These are phyloP conservation scores for Parastagonospora avenae DNA, from an alignment of 2,329 filamentous ascomycete species.

Conservation along the genomic window DNA sequence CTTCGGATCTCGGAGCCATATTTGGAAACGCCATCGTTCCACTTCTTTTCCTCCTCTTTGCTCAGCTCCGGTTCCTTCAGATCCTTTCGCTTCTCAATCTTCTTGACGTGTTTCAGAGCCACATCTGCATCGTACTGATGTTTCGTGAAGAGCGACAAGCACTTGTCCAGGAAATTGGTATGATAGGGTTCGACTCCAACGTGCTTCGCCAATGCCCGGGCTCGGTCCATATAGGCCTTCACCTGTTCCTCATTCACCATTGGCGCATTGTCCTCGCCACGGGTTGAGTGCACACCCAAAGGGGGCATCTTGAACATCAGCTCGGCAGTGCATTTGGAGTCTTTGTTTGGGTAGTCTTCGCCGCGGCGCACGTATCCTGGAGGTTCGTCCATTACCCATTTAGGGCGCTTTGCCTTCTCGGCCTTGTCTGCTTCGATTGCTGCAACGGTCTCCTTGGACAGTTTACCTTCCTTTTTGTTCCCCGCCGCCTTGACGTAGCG, in stretches of 20 bases:
- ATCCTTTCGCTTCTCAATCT: conserved; percentile 68
- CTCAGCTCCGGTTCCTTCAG: conserved; percentile 86
- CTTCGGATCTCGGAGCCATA: conserved; percentile 88
- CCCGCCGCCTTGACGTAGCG: conserved; percentile 65
- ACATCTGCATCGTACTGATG: conserved; percentile 73
- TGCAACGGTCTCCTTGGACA: conserved; percentile 78
- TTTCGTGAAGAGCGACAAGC: conserved; percentile 73
- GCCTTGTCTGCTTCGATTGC: conserved; percentile 81
- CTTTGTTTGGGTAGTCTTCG: conserved; percentile 74
- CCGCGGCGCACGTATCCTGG: conserved; percentile 83
- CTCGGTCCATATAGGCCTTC: conserved; percentile 75
- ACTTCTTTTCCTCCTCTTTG: conserved; percentile 80
- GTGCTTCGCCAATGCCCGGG: conserved; percentile 66
- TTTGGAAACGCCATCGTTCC: conserved; percentile 88
- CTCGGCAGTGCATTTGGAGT: conserved; percentile 75
- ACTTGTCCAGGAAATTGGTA: conserved; percentile 88
- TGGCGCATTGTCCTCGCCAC: conserved; percentile 52
- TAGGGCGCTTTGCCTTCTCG: conserved; percentile 79
- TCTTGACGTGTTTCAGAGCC: conserved; percentile 72
- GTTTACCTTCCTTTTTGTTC: conserved; percentile 76
- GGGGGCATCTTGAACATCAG: conserved; percentile 78
- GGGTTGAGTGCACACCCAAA: conserved; percentile 52
- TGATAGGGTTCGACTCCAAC: conserved; percentile 76
- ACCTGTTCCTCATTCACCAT: conserved; percentile 63
- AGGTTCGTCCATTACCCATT: conserved; percentile 93